phyloP scores from a whole-genome alignment of 805 yeast genomes.

The Lipomyces sp. region DNA sequence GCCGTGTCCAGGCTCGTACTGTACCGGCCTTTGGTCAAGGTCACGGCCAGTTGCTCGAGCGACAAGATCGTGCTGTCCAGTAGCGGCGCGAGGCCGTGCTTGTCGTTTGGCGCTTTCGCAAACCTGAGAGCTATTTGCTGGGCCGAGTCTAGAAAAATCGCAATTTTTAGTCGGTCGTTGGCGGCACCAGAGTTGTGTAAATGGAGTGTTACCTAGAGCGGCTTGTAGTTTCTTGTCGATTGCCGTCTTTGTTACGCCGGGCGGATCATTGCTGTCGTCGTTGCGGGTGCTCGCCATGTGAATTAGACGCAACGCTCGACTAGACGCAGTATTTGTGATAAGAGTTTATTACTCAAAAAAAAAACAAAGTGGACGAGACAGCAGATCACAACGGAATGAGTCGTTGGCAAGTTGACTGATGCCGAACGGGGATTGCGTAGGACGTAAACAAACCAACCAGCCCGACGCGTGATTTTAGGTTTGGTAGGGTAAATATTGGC shows the following conservation, averaged over 20 bases:
- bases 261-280: too few species aligned
- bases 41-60: conserved; percentile 14
- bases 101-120: background rate
- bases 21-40: conserved; percentile 6
- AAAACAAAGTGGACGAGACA: too few species aligned
- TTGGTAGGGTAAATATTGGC: too few species aligned
- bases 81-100: conserved; percentile 1
- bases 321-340: too few species aligned
- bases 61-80: conserved; percentile 7
- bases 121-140: background rate
- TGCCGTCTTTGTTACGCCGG: conserved; percentile 42
- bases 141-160: conserved; percentile 2
- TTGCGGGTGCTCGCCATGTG: too few species aligned
- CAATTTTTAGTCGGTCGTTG: background rate
- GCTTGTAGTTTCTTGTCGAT: conserved; percentile 54
- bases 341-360: too few species aligned
- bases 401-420: too few species aligned
- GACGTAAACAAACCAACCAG: too few species aligned
- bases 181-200: background rate
- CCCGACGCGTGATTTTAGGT: too few species aligned
- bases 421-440: too few species aligned
- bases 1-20: background rate
- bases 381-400: too few species aligned
- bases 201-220: conserved; percentile 45
- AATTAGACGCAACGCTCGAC: too few species aligned